These are phyloP conservation scores for Calonectria pauciramosa DNA, from an alignment of 2,329 filamentous ascomycete genomes.

Conservation along the genomic window DNA sequence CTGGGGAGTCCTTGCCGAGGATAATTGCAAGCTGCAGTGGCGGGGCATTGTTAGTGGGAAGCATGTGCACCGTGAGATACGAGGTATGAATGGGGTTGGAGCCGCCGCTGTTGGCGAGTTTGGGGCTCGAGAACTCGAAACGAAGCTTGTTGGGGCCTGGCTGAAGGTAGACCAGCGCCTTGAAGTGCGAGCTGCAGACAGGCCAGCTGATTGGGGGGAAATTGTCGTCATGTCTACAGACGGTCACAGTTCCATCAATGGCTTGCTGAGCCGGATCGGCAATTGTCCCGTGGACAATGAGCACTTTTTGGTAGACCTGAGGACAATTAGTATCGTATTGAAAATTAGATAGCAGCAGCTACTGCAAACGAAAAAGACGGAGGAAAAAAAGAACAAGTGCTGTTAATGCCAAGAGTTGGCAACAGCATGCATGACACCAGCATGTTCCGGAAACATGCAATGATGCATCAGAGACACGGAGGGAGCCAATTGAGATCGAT, in stretches of 20 bases:
- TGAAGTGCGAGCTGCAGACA: conserved; percentile 90
- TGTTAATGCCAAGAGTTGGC: conserved; percentile 28
- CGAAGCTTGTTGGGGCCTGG: conserved; percentile 91
- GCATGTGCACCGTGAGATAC: conserved; percentile 87
- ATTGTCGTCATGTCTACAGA: conserved; percentile 85
- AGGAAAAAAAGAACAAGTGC: neutral
- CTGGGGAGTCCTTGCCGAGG: conserved; percentile 88
- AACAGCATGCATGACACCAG: conserved; percentile 19
- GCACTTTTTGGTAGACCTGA: conserved; percentile 91
- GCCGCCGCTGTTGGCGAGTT: conserved; percentile 77
- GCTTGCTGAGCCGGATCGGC: conserved; percentile 77
- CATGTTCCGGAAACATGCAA: conserved; percentile 25
- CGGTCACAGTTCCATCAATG: conserved; percentile 83
- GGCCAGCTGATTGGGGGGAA: conserved; percentile 91
- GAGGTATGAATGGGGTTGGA: conserved; percentile 81
- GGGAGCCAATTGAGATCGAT: conserved; percentile 21
- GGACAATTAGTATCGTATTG: conserved; percentile 41
- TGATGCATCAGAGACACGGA: conserved; percentile 30
- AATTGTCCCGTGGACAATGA: conserved; percentile 85
- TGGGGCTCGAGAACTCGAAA: conserved; percentile 89
- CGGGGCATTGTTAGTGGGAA: conserved; percentile 82
- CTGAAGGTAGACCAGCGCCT: conserved; percentile 89
- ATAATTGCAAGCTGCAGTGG: conserved; percentile 92
- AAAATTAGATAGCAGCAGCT: neutral
- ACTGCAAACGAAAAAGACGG: neutral